Base-by-base conservation (phyloP, 2,329 filamentous ascomycete species). In the Colletotrichum sp. region DNA sequence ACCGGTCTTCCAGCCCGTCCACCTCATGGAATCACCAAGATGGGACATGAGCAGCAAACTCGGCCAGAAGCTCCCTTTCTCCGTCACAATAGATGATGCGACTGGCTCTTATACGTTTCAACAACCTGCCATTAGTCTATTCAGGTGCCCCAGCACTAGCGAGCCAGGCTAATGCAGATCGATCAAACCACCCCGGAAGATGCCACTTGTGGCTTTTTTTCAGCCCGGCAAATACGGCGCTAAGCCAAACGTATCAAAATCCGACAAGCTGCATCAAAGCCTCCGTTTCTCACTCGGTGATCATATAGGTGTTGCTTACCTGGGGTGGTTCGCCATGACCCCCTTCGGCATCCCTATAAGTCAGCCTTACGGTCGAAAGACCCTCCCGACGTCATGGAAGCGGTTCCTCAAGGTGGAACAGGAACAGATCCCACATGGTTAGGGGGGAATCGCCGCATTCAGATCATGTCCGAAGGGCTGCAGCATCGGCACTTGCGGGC, bases 391-490 rank as follows among this genome's bases (percentile, higher is more conserved):
- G 57, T 64, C 73, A 66, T 74, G 57, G 48, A 39, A 55, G 25
- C 25, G 9, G 71, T 65, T 32, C 36, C 57, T 48, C 16, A 61
- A 70, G 52, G 66, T 73, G 71, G 65, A 70, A 71, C 52, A 74
- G 65, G 71, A 59, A 67, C 55, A 25, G 27, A 73, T 68, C 39
- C 57, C 48, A 57, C 63, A 64, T 22, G 32, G 70, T 30, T 27
- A 61, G 34, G 32, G 67, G 57, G n/a, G 8, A 32, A 22, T 57
- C 55, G 66, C 68, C 72, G 66, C 59, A 61, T 77, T 44, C 68
- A 75, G 69, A 71, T 65, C 76, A 85, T 85, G 83, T 82, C 84
- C 80, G 84, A 86, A 77, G 80, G 75, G 76, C 79, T 82, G 81
- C 82, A 83, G 78, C 76, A 78, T 72, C 80, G 82, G 81, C 82